Conservation (phyloP, 2,329 filamentous ascomycete species). For the Biscogniauxia marginata region DNA sequence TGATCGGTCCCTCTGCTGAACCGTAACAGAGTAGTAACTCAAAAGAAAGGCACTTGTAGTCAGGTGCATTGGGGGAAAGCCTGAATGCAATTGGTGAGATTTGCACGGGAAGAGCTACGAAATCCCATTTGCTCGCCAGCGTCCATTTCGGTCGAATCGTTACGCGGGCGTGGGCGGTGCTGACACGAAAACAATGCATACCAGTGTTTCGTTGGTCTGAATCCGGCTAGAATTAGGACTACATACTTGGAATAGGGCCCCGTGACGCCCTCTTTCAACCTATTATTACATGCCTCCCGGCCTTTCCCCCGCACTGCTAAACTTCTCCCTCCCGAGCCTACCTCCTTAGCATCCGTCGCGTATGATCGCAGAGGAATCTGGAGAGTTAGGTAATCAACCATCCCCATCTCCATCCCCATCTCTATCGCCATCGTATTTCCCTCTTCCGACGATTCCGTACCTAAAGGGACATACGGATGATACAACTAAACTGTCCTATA, state of each 20-base stretch:
- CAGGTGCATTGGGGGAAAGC: constrained; percentile 13
- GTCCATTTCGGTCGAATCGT: constrained; percentile 16
- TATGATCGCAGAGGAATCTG: not conserved
- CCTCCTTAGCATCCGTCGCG: not conserved
- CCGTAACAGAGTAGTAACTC: not conserved
- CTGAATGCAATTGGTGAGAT: constrained; percentile 11
- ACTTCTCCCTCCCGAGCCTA: constrained; percentile 12
- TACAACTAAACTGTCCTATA: too few species aligned
- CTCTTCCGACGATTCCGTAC: not conserved
- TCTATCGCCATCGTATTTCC: not conserved
- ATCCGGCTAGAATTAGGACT: constrained; percentile 5
- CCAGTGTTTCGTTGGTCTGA: constrained; percentile 7
- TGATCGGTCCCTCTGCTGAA: not conserved
- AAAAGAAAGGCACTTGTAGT: not conserved
- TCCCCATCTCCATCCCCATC: not conserved
- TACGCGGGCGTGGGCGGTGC: constrained; percentile 9
- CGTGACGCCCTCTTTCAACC: constrained; percentile 19
- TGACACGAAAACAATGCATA: constrained; percentile 13
- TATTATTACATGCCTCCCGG: constrained; percentile 15
- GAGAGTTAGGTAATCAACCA: not conserved
- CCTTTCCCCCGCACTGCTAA: constrained; percentile 12
- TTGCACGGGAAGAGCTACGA: constrained; percentile 4
- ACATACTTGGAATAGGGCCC: constrained; percentile 14
- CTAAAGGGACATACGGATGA: too few species aligned
- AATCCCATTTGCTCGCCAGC: constrained; percentile 15